Evolutionary conservation across 2,329 filamentous ascomycete genomes (phyloP).

Genomic region (Scytalidium lignicola): DNA sequence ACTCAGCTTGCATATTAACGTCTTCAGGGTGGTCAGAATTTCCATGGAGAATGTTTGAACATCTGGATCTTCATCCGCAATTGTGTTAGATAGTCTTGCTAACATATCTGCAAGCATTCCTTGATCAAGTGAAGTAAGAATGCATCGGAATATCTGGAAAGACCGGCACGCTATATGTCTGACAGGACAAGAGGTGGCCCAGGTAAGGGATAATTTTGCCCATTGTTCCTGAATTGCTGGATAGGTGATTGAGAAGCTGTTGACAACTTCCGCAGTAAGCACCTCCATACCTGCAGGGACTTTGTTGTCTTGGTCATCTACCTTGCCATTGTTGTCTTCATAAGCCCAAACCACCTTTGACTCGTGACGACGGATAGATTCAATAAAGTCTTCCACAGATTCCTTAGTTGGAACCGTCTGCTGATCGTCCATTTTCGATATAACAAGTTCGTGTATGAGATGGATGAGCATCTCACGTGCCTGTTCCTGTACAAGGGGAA

Average conservation of each 20-base stretch:
- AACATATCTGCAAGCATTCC: slow-evolving; percentile 97
- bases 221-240: slow-evolving; percentile 86
- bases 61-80: slow-evolving; percentile 89
- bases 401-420: slow-evolving; percentile 57
- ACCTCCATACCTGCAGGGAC: slow-evolving; percentile 85
- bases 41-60: slow-evolving; percentile 98
- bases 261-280: slow-evolving; percentile 75
- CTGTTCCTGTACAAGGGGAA: slow-evolving; percentile 89
- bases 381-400: slow-evolving; percentile 81
- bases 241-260: slow-evolving; percentile 78
- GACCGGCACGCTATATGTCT: slow-evolving; percentile 92
- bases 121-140: slow-evolving; percentile 84
- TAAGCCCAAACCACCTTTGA: slow-evolving; percentile 87
- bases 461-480: slow-evolving; percentile 97
- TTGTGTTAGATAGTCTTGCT: slow-evolving; percentile 88
- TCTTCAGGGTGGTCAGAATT: slow-evolving; percentile 88
- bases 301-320: slow-evolving; percentile 66
- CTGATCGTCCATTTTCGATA: slow-evolving; percentile 69
- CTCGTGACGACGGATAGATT: slow-evolving; percentile 80
- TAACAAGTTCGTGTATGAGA: slow-evolving; percentile 91
- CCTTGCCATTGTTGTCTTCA: slow-evolving; percentile 82
- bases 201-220: slow-evolving; percentile 84
- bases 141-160: slow-evolving; percentile 94
- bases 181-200: slow-evolving; percentile 96
- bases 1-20: slow-evolving; percentile 81